Evolutionary conservation across 805 yeast species (phyloP), one percentile per base, ranked within the genome.

Genomic region (Hyphopichia homilentoma): DNA sequence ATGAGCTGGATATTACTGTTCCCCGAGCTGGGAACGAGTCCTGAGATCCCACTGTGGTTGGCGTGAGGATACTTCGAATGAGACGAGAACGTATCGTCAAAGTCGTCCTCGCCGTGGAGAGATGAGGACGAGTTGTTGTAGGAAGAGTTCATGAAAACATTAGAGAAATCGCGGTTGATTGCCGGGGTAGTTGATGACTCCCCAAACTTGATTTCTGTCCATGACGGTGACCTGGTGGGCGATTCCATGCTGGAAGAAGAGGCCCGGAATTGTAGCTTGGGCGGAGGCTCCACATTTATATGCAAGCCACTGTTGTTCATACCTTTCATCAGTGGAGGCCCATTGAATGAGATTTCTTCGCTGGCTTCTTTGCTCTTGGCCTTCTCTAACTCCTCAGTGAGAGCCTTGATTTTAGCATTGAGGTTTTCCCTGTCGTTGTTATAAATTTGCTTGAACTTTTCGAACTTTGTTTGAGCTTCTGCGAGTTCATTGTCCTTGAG

Each of bases 1-100:
- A 85, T 73, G 33, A 85, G 53, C 50, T 84, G 96, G 27, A 81
- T 70, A 14, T 59, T 54, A 23, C 44, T 45, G 29, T 48, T 50
- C 23, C 41, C 44, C 6, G 47, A 40, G 7, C 39, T 40, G n/a
- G 42, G 44, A 7, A 40, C 38, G 5, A 41, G 18, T 7, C 39
- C 45, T 2, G 39, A 24, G 4, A 33, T 35, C 13, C 25, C 28
- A 17, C 26, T 32, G 17, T 20, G 13, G 7, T 26, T 19, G 11
- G 27, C 15, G 14, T 29, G 21, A 16, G 29, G 43, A 22, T 16
- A 16, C 9, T 29, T 34, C 12, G 35, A 30, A 9, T 29, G 25
- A 27, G 27, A 31, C 7, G 47, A 40, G 20, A 30, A 26, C 12
- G 25, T 11, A 29, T 38, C 41, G n/a, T 35, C 34, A 6, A 16